These are phyloP conservation scores for Chrysochromulina tobinii DNA, from an alignment of 78 protist genomes.

Conservation along the genomic window DNA sequence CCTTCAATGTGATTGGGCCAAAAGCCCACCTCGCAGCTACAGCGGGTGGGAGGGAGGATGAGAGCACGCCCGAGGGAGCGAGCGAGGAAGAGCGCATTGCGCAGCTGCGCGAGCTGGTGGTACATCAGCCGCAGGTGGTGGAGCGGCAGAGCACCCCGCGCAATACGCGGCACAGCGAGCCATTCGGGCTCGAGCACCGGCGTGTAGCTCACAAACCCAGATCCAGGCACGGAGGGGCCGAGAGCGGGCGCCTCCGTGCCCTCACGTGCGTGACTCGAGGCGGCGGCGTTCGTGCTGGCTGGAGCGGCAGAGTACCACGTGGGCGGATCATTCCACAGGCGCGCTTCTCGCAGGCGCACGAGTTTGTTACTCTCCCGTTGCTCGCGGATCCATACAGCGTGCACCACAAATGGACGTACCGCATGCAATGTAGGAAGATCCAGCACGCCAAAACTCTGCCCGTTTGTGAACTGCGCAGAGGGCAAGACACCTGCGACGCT, in stretches of 20 bases:
- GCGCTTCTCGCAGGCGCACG: not conserved
- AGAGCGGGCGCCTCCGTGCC: no score
- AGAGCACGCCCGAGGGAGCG: not conserved
- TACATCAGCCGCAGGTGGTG: conserved; percentile 11
- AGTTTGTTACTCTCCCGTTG: not conserved
- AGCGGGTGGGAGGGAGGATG: not conserved
- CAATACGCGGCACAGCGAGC: not conserved
- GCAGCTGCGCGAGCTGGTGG: not conserved
- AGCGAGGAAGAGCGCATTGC: not conserved
- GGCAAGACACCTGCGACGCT: not conserved
- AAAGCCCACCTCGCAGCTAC: no score
- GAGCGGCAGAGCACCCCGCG: not conserved
- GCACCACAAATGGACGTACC: not conserved
- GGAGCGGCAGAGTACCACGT: not conserved
- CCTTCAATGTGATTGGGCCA: no score
- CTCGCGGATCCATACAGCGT: not conserved
- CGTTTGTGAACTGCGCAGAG: not conserved
- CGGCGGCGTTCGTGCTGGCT: no score
- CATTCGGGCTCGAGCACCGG: not conserved
- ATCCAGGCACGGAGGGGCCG: no score
- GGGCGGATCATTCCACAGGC: not conserved
- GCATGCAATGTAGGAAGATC: not conserved
- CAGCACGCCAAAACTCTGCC: not conserved
- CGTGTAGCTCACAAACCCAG: not conserved
- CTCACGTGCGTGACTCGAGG: no score